Percentiles rank a stretch among this genome's conserved stretches.
phyloP scores from a whole-genome alignment of 768 basidiomycete species.

The Mycena metata region DNA sequence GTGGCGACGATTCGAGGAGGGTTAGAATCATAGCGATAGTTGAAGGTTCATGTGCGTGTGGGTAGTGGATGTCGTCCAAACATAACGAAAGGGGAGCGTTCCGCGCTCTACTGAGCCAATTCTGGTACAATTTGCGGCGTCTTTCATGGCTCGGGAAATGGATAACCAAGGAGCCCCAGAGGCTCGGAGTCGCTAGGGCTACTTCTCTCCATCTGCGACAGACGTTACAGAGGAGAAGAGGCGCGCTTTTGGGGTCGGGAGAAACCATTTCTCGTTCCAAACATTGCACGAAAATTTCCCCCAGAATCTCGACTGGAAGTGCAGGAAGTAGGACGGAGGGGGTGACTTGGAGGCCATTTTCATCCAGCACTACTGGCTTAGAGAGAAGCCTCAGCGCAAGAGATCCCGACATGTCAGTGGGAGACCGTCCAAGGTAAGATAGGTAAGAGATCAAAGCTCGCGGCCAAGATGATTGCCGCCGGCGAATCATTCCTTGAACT shows the following conservation, averaged over 20 bases:
- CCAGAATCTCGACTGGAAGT: neutral
- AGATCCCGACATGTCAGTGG: too few species aligned
- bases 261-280: conserved; percentile 24
- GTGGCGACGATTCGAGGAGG: neutral
- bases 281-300: conserved; percentile 32
- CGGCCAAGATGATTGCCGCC: too few species aligned
- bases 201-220: conserved; percentile 31
- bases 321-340: too few species aligned
- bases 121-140: neutral
- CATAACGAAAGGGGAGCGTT: neutral
- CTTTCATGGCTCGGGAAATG: neutral
- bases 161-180: conserved; percentile 32
- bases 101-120: conserved; percentile 2
- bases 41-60: too few species aligned
- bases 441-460: too few species aligned
- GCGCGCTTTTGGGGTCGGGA: conserved; percentile 24
- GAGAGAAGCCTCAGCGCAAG: too few species aligned
- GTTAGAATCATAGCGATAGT: neutral
- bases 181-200: conserved; percentile 25
- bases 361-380: too few species aligned
- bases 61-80: neutral
- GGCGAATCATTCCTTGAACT: too few species aligned
- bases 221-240: conserved; percentile 36
- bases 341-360: too few species aligned
- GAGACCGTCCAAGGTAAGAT: too few species aligned